Conservation (phyloP, 257 asterid genomes). For the Eucommia ulmoides region DNA sequence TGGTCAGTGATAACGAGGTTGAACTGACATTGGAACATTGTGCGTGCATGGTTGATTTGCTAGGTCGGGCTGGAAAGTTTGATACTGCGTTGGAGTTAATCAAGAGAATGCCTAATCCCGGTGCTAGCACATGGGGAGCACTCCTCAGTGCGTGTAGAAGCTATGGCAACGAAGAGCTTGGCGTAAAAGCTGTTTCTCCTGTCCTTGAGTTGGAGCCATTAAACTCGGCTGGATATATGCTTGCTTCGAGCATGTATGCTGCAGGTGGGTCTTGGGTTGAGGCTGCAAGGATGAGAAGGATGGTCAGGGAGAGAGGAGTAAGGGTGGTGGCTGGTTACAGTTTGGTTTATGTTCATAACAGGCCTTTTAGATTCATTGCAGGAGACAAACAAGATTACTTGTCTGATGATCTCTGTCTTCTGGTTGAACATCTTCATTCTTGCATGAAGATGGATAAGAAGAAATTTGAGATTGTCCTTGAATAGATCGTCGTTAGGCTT, state of each 20-base stretch:
- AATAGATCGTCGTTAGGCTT: too few relatives aligned
- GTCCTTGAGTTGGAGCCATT: background rate
- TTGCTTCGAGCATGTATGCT: background rate
- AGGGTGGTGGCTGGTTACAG: background rate
- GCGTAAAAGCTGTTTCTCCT: background rate
- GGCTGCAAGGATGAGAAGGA: background rate
- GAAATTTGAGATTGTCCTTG: background rate
- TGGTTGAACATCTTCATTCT: background rate
- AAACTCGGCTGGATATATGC: background rate
- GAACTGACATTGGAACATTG: background rate
- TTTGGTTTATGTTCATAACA: background rate
- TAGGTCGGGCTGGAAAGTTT: background rate
- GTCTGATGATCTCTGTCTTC: background rate
- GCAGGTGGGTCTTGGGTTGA: background rate
- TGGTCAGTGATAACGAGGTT: conserved; percentile 9
- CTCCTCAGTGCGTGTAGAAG: background rate
- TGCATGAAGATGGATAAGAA: background rate
- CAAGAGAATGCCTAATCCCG: background rate
- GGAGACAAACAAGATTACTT: background rate
- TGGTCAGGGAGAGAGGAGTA: background rate
- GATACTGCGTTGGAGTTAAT: background rate
- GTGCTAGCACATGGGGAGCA: background rate
- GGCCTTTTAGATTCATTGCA: background rate
- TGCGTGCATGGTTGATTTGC: background rate
- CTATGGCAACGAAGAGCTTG: background rate